Conservation (phyloP, 345 rosid species). For the Murraya paniculata region DNA sequence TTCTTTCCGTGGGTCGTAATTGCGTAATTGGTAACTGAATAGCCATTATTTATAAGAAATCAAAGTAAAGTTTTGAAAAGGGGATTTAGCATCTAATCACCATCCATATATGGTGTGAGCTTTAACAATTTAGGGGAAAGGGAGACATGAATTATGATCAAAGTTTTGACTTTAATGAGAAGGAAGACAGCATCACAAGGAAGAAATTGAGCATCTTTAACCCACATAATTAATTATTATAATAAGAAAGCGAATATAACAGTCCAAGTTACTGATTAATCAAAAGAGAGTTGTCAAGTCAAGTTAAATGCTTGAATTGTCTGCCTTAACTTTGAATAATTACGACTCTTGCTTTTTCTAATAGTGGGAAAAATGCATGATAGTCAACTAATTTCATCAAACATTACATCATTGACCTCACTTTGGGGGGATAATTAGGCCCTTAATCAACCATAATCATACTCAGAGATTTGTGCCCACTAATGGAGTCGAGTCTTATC, state of each 20-base stretch:
- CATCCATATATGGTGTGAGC: neutral
- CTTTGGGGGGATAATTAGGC: conserved; percentile 17
- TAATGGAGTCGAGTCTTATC: conserved; percentile 17
- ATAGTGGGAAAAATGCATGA: conserved; percentile 27
- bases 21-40: neutral
- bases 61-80: conserved; percentile 17
- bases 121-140: conserved; percentile 16
- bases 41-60: conserved; percentile 9
- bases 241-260: conserved; percentile 11
- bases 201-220: conserved; percentile 16
- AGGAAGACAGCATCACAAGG: conserved; percentile 19
- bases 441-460: conserved; percentile 17
- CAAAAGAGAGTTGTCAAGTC: neutral
- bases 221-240: neutral
- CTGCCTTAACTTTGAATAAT: conserved; percentile 27
- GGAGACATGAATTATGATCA: conserved; percentile 14
- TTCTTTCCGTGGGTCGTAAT: neutral
- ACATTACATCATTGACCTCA: conserved; percentile 30
- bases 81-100: neutral
- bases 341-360: conserved; percentile 18
- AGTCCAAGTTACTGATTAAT: conserved; percentile 16
- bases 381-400: conserved; percentile 35
- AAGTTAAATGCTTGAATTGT: conserved; percentile 22
- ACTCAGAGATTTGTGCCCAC: conserved; percentile 14
- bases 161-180: conserved; percentile 23